Percentiles rank a stretch among this genome's conserved stretches.
Conservation (phyloP, 1,284 basidiomycete species). For the Pascua guehoae region DNA sequence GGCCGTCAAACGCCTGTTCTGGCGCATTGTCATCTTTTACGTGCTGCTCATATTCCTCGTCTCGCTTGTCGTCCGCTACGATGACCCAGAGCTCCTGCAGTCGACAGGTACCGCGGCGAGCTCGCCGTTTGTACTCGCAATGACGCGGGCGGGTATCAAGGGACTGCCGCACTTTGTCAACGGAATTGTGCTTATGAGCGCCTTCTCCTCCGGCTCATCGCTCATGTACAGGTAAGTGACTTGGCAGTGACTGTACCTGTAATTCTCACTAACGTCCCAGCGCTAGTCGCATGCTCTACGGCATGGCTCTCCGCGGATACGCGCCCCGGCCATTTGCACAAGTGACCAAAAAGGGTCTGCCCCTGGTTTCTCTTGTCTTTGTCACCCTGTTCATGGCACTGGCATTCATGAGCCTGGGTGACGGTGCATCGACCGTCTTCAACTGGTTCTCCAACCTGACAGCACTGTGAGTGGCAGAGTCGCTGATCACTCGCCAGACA, state of each 20-base stretch:
- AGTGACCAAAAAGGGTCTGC: slow-evolving; percentile 67
- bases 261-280: slow-evolving; percentile 62
- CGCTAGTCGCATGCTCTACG: slow-evolving; percentile 73
- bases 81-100: slow-evolving; percentile 58
- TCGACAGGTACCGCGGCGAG: slow-evolving; percentile 60
- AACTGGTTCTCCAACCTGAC: slow-evolving; percentile 62
- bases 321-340: slow-evolving; percentile 70
- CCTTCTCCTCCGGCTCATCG: slow-evolving; percentile 79
- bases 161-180: slow-evolving; percentile 75
- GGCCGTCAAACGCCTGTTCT: slow-evolving; percentile 57
- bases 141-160: slow-evolving; percentile 66
- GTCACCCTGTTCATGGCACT: slow-evolving; percentile 63
- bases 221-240: slow-evolving; percentile 70
- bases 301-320: slow-evolving; percentile 71
- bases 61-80: slow-evolving; percentile 68
- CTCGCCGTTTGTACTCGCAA: slow-evolving; percentile 63
- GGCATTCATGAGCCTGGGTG: slow-evolving; percentile 58
- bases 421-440: slow-evolving; percentile 63
- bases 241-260: slow-evolving; percentile 57
- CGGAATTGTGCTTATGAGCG: slow-evolving; percentile 74
- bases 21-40: slow-evolving; percentile 66
- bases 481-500: too few relatives aligned
- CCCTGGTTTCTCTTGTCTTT: slow-evolving; percentile 64
- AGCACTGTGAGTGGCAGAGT: slow-evolving; percentile 7
- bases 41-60: slow-evolving; percentile 57